phyloP scores from a whole-genome alignment of 768 basidiomycete species.

The Candolleomyces eurysporus region DNA sequence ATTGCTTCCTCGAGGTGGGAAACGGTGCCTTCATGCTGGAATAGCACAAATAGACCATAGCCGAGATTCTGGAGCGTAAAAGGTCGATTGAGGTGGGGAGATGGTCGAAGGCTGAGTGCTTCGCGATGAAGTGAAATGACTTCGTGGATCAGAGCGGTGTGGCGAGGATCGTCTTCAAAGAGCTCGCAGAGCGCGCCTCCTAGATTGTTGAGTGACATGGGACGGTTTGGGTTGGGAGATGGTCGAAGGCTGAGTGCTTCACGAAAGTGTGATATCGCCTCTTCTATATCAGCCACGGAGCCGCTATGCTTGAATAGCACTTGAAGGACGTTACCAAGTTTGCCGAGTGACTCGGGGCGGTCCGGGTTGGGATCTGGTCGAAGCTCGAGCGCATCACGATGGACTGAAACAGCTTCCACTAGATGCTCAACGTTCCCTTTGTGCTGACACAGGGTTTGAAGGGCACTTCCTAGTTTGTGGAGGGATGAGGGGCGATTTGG shows the following conservation, averaged over 20 bases:
- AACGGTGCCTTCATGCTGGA: no score
- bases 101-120: no score
- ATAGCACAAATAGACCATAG: no score
- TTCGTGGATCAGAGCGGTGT: no score
- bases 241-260: neutral
- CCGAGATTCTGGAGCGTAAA: no score
- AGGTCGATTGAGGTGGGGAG: no score
- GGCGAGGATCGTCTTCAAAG: no score
- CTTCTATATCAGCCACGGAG: neutral
- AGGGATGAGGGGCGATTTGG: neutral
- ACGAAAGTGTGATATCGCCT: neutral
- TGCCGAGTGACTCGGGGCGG: conserved; percentile 1
- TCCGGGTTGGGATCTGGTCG: conserved; percentile 3
- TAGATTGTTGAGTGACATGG: neutral
- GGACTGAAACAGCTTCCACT: conserved; percentile 4
- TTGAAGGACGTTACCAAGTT: conserved; percentile 12
- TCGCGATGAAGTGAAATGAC: no score
- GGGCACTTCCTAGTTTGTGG: neutral
- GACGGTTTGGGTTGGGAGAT: neutral
- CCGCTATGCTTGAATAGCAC: conserved; percentile 12
- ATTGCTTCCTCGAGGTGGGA: no score
- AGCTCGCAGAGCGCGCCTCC: no score
- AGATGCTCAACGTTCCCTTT: neutral
- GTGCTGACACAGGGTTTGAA: neutral
- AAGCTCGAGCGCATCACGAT: conserved; percentile 12